phyloP scores from a whole-genome alignment of 2,329 filamentous ascomycete genomes.

The Fusarium sp. region DNA sequence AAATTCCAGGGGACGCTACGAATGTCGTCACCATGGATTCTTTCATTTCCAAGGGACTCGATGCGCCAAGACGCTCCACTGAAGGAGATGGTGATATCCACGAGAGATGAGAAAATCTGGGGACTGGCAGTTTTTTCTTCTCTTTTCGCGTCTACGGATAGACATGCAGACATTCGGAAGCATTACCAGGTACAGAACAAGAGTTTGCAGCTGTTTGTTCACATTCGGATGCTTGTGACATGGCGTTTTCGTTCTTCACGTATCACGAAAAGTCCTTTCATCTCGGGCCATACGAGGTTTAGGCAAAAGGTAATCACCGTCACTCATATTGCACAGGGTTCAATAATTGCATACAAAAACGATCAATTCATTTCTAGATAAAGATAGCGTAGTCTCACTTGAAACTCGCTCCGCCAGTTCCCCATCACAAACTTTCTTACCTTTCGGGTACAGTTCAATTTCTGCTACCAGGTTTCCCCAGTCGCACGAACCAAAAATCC shows the following conservation, averaged over 20 bases:
- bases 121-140: not conserved
- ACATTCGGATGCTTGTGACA: slow-evolving; percentile 5
- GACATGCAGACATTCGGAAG: not conserved
- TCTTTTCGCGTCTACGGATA: not conserved
- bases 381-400: slow-evolving; percentile 8
- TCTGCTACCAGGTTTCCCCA: slow-evolving; percentile 16
- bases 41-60: slow-evolving; percentile 28
- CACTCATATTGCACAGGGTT: not conserved
- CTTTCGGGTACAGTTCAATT: slow-evolving; percentile 11
- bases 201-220: not conserved
- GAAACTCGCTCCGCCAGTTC: not conserved
- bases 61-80: slow-evolving; percentile 33
- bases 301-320: not conserved
- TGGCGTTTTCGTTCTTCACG: slow-evolving; percentile 15
- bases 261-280: slow-evolving; percentile 35
- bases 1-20: slow-evolving; percentile 42
- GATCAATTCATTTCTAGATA: slow-evolving; percentile 1
- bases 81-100: slow-evolving; percentile 22
- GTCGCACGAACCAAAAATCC: slow-evolving; percentile 26
- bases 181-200: not conserved
- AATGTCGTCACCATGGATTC: slow-evolving; percentile 38
- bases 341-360: not conserved
- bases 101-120: slow-evolving; percentile 8
- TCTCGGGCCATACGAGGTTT: slow-evolving; percentile 9
- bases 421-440: slow-evolving; percentile 10